These are phyloP conservation scores for Backusella luteola DNA, from an alignment of 192 early-diverging fungal species.

Conservation along the genomic window DNA sequence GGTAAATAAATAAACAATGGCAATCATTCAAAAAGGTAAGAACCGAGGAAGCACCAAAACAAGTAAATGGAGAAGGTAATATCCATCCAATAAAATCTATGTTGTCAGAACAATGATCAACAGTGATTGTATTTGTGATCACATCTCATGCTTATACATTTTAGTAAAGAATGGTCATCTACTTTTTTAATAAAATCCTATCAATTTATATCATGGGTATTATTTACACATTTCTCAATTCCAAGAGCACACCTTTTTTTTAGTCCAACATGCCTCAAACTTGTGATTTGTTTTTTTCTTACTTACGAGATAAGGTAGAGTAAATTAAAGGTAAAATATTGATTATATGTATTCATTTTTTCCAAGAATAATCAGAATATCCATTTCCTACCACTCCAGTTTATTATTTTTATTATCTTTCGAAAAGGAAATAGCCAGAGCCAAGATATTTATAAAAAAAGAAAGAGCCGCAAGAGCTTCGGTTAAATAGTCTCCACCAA, in stretches of 20 bases:
- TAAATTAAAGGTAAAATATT: not conserved
- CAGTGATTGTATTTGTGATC: conserved; percentile 1
- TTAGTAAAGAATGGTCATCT: not conserved
- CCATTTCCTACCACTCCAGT: no score
- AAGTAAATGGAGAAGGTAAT: not conserved
- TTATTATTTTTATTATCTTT: not conserved
- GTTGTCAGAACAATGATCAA: conserved; percentile 3
- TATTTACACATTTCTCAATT: not conserved
- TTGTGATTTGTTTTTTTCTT: not conserved
- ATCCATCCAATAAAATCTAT: not conserved
- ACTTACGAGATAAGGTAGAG: not conserved
- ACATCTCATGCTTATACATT: not conserved
- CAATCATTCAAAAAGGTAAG: not conserved
- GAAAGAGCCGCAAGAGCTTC: not conserved
- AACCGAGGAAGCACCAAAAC: not conserved
- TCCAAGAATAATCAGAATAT: no score
- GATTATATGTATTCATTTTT: no score
- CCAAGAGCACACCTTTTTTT: not conserved
- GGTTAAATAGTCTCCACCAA: not conserved
- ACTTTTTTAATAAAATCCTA: not conserved
- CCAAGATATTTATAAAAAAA: not conserved
- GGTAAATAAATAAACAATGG: not conserved
- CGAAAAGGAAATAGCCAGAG: not conserved
- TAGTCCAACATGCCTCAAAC: not conserved
- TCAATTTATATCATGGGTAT: not conserved